Evolutionary conservation across 2,329 filamentous ascomycete species (phyloP).

Genomic region (Colletotrichum eremochloae): DNA sequence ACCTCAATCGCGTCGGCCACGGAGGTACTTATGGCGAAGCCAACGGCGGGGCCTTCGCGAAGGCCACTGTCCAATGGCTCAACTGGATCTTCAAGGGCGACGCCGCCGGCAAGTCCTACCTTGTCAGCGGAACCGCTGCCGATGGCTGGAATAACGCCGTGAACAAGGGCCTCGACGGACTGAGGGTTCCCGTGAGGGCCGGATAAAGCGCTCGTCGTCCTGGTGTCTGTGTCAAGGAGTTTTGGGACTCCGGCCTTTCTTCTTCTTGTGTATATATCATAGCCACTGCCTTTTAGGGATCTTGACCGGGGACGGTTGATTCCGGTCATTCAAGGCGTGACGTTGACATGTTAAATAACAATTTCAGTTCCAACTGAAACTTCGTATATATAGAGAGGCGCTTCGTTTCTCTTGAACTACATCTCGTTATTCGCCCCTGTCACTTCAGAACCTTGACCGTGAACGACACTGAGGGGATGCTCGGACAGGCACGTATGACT

Average conservation of each 20-base stretch:
- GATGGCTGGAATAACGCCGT: background rate
- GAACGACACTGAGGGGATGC: background rate
- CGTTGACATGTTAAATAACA: background rate
- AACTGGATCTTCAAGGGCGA: conserved; percentile 2
- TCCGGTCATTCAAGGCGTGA: background rate
- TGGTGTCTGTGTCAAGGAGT: background rate
- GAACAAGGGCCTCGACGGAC: background rate
- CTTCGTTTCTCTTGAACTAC: background rate
- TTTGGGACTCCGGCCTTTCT: background rate
- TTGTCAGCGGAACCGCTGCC: background rate
- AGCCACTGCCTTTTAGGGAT: background rate
- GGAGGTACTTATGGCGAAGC: background rate
- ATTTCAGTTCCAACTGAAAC: background rate
- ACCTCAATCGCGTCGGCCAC: background rate
- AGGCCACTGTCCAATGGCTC: conserved; percentile 1
- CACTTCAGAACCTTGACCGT: background rate
- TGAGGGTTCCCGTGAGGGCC: background rate
- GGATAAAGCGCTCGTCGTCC: background rate
- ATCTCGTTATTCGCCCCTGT: too few species aligned
- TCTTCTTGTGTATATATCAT: background rate
- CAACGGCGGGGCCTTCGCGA: conserved; percentile 1
- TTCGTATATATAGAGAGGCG: background rate
- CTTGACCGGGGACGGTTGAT: background rate
- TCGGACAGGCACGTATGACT: too few species aligned
- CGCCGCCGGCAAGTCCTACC: background rate